Evolutionary conservation across 2,329 filamentous ascomycete genomes (phyloP), one percentile per base, ranked within the genome.

Genomic region (Pseudomassariella vexata): DNA sequence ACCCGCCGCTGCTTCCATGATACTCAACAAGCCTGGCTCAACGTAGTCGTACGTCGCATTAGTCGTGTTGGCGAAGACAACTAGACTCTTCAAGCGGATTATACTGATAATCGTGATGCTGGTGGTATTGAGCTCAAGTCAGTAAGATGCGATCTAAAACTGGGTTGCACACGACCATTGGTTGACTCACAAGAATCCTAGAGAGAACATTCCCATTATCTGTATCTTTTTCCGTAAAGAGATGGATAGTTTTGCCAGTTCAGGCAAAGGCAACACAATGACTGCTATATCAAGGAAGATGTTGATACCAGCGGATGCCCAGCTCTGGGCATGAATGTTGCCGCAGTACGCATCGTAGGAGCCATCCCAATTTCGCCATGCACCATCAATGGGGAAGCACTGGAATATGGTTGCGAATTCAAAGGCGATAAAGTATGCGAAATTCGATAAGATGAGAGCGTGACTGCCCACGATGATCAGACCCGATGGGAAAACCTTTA

Each of bases 281-380:
- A 36, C 37, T 6, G 29, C 38, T 10, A 47, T 9, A 27, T 47
- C 45, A 19, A 46, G 28, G 5, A 35, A 28, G 11, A 47, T 40
- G 32, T 42, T 42, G 18, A 41, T 14, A 3, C 24, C 36, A 18
- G 41, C 41, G 12, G 41, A 33, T 2, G 37, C 24, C 44, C 44
- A 46, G 15, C 35, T 40, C 23, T 40, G 34, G 19, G 37, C 25
- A 30, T 45, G 45, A 34, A 45, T 37, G 30, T 41, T 32, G 10
- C 37, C 33, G 26, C 45, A 48, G 2, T 26, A 29, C 4, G 36
- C 36, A 4, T 39, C 23, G 19, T 30, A 35, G 14, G 34, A 32
- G n/a, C 35, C 36, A 28, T 48, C 45, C 45, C 45, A 48, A 3
- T 26, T 23, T 4, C 35, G 35, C 45, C 46, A 48, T 18, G 41